Conservation (phyloP, 1,284 basidiomycete species). For the Cryptococcus floricola region DNA sequence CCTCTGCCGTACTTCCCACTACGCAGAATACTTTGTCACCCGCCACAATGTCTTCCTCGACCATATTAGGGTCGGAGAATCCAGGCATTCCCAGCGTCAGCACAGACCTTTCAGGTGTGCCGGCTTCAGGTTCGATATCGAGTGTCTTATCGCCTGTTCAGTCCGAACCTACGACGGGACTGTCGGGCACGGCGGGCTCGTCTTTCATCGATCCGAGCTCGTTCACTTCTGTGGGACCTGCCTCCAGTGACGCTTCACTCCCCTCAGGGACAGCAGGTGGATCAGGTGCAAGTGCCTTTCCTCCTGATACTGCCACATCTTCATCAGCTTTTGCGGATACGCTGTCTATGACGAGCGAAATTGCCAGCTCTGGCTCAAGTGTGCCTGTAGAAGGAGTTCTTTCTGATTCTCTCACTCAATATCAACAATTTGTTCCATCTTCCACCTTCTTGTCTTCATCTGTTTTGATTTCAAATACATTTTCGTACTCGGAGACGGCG, state of each 20-base stretch:
- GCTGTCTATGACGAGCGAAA: not conserved
- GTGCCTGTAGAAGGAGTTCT: not conserved
- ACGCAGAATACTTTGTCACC: no score
- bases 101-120: no score
- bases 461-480: not conserved
- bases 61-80: no score
- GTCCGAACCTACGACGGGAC: no score
- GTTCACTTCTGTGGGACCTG: no score
- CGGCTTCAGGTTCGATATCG: no score
- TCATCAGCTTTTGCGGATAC: not conserved
- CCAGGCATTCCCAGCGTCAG: no score
- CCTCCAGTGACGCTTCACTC: no score
- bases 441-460: not conserved
- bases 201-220: no score
- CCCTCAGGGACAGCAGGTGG: not conserved
- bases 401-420: not conserved
- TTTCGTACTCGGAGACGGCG: slow-evolving; percentile 3
- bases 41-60: no score
- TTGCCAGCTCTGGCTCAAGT: not conserved
- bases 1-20: not conserved
- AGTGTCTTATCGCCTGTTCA: no score
- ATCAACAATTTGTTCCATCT: not conserved
- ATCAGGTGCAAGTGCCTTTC: not conserved
- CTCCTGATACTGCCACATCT: not conserved
- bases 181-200: no score